Percentiles rank a stretch among this genome's conserved stretches.
These are phyloP conservation scores for Cutaneotrichosporon dermatis DNA, from an alignment of 1,284 basidiomycete genomes.

Conservation along the genomic window DNA sequence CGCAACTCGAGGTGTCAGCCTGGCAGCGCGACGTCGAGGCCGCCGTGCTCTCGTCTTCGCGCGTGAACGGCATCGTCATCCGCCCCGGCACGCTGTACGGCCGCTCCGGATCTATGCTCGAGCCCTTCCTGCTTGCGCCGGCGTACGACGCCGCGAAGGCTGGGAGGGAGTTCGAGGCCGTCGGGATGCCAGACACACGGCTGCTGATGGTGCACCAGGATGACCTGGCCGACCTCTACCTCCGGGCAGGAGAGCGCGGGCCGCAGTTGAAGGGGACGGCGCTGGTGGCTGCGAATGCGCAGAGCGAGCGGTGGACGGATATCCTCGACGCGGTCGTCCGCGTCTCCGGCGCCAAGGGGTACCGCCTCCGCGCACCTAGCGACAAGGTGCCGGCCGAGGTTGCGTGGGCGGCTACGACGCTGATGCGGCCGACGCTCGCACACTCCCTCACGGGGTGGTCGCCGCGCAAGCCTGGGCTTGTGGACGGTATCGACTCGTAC, in stretches of 20 bases:
- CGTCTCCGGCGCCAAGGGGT: slow-evolving; percentile 47
- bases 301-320: slow-evolving; percentile 53
- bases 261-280: slow-evolving; percentile 50
- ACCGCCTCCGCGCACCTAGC: slow-evolving; percentile 21
- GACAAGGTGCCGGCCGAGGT: slow-evolving; percentile 41
- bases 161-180: slow-evolving; percentile 47
- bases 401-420: slow-evolving; percentile 20
- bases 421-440: slow-evolving; percentile 52
- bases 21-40: slow-evolving; percentile 38
- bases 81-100: slow-evolving; percentile 45
- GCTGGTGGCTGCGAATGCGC: slow-evolving; percentile 54
- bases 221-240: slow-evolving; percentile 55
- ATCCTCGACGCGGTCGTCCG: slow-evolving; percentile 51
- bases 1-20: slow-evolving; percentile 13
- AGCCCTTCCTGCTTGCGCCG: slow-evolving; percentile 45
- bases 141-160: slow-evolving; percentile 43
- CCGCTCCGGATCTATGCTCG: slow-evolving; percentile 43
- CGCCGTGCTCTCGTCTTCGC: slow-evolving; percentile 32
- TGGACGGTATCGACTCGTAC: slow-evolving; percentile 54
- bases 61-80: slow-evolving; percentile 33
- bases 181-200: slow-evolving; percentile 51
- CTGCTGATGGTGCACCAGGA: slow-evolving; percentile 54
- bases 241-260: slow-evolving; percentile 52
- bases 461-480: slow-evolving; percentile 52
- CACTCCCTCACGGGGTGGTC: slow-evolving; percentile 54